A percentile compares a stretch with the other conserved stretches of the same genome.
Evolutionary conservation across 1,284 basidiomycete genomes (phyloP).

Genomic region (Ustilago nuda): DNA sequence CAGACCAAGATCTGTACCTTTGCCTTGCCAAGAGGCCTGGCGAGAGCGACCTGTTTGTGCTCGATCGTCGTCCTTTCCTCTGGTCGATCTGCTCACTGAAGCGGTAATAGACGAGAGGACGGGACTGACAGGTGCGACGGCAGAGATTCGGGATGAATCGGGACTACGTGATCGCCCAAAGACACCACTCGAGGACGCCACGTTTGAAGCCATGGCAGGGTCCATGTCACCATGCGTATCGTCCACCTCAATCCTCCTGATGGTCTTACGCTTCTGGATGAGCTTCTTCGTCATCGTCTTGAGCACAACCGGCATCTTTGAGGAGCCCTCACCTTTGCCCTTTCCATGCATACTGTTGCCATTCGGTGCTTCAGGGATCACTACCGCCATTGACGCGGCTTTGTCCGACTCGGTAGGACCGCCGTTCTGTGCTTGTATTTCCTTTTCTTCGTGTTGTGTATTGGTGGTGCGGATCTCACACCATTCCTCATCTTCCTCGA

Average conservation of each 20-base stretch:
- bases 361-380: constrained; percentile 38
- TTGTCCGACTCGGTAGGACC: background rate
- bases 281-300: constrained; percentile 72
- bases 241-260: constrained; percentile 63
- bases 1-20: constrained; percentile 19
- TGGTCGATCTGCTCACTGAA: background rate
- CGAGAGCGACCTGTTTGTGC: background rate
- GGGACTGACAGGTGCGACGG: constrained; percentile 15
- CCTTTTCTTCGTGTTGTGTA: background rate
- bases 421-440: background rate
- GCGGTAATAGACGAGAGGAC: constrained; percentile 24
- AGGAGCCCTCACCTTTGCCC: constrained; percentile 15
- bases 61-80: background rate
- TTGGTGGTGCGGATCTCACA: constrained; percentile 48
- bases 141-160: constrained; percentile 7
- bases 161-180: constrained; percentile 8
- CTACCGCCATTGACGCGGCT: background rate
- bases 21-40: background rate
- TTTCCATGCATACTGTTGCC: constrained; percentile 13
- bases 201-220: background rate
- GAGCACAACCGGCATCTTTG: constrained; percentile 70
- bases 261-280: constrained; percentile 69
- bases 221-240: constrained; percentile 31
- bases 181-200: background rate
- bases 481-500: constrained; percentile 52